Evolutionary conservation across 306 rosid species (phyloP), one percentile per base, ranked within the genome.

Genomic region (Delonix regia): DNA sequence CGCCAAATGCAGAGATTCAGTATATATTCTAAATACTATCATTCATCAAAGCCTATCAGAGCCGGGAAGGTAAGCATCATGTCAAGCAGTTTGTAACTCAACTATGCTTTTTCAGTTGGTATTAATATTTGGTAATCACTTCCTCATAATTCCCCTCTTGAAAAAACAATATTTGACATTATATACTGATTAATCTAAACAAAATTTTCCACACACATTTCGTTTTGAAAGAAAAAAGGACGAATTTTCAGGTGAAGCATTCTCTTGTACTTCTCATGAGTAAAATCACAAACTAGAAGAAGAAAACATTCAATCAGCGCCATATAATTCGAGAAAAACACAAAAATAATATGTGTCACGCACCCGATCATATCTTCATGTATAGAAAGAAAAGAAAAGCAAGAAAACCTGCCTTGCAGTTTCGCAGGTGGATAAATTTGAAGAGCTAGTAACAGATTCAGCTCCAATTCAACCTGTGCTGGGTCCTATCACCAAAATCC

Each of bases 391-490:
- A 1, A 53, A 3, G 9, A 8, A n/a, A 24, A 21, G 0, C 2
- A 7, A 22, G 36, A 21, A 69, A 66, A 82, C 81, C 25, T 81
- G 75, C 94, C 98, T 92, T 85, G 90, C 12, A 94, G 85, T 80
- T 89, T 92, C 4, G 61, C 75, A 2, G 91, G 93, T 64, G 97
- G 97, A 74, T 92, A 94, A 79, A 87, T 78, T 81, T 90, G 97
- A 48, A 94, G 85, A 73, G 97, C 98, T 78, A 90, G 86, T 73
- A 94, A 78, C 59, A 94, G 52, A 65, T 75, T 85, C 14, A 94
- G 86, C 90, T 94, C 98, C 90, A 94, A 87, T 83, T 94, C 97
- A 80, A 88, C 88, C 85, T 90, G 92, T 7, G 92, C 70, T 68
- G 86, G 94, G 59, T 90, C 98, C 97, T 94, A 68, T 82, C 25